Percentiles rank a stretch among this genome's conserved stretches.
Conservation (phyloP, 192 early-diverging fungal species). For the Phlyctochytrium bullatum region DNA sequence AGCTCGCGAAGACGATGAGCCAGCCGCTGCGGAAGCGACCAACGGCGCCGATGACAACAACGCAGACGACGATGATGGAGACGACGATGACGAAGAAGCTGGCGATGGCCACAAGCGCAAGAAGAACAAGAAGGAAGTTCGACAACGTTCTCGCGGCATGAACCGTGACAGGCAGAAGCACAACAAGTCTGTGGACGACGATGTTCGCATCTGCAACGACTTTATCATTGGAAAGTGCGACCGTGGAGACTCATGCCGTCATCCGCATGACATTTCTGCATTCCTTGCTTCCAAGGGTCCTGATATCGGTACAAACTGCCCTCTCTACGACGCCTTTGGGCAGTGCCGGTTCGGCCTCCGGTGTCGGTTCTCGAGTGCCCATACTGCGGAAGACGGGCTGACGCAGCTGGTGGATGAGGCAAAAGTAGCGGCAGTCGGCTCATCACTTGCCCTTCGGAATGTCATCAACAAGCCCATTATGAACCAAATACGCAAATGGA, state of each 20-base stretch:
- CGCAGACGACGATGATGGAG: background rate
- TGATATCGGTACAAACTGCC: constrained; percentile 74
- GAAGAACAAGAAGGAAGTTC: constrained; percentile 10
- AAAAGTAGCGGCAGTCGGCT: background rate
- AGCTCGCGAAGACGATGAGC: background rate
- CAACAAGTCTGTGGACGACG: constrained; percentile 17
- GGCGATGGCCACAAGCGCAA: constrained; percentile 8
- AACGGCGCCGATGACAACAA: background rate
- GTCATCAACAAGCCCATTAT: constrained; percentile 20
- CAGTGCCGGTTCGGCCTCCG: constrained; percentile 56
- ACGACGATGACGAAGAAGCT: background rate
- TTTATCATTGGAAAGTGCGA: constrained; percentile 45
- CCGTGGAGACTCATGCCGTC: constrained; percentile 62
- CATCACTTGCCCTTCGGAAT: constrained; percentile 6
- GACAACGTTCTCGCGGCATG: constrained; percentile 11
- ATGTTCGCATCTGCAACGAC: constrained; percentile 52
- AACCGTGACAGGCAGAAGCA: constrained; percentile 29
- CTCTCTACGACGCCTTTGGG: constrained; percentile 70
- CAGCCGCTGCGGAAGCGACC: background rate
- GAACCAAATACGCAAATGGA: constrained; percentile 9
- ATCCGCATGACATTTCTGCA: constrained; percentile 72
- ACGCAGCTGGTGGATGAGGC: constrained; percentile 60
- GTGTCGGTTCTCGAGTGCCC: constrained; percentile 44
- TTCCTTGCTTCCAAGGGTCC: constrained; percentile 71
- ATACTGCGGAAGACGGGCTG: constrained; percentile 44